Evolutionary conservation across 345 rosid genomes (phyloP).

Genomic region (Pistacia vera): DNA sequence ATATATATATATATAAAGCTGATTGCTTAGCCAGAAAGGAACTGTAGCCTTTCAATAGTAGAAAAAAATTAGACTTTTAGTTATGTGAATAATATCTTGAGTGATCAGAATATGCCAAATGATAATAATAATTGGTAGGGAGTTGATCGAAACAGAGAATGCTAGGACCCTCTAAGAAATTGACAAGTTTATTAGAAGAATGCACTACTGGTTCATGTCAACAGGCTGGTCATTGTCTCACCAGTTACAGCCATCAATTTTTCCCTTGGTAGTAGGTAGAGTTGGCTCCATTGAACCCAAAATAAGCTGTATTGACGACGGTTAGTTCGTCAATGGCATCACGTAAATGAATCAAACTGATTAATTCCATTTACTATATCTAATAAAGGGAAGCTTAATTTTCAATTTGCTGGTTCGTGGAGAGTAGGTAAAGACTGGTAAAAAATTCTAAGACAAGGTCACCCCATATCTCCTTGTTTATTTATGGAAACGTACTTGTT

Average conservation of each 20-base stretch:
- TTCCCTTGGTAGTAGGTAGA: conserved; percentile 3
- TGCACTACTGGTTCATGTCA: neutral
- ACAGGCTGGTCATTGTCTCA: conserved; percentile 14
- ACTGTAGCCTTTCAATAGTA: neutral
- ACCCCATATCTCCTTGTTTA: neutral
- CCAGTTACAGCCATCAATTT: neutral
- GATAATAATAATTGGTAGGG: neutral
- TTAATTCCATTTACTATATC: neutral
- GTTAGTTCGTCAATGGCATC: neutral
- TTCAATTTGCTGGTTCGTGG: neutral
- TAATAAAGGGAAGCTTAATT: neutral
- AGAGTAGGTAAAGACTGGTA: conserved; percentile 9
- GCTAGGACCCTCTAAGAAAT: neutral
- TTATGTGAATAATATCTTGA: neutral
- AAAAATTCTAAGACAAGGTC: neutral
- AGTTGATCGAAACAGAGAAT: neutral
- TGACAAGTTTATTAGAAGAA: neutral
- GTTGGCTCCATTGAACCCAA: conserved; percentile 2
- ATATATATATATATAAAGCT: neutral
- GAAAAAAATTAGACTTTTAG: neutral
- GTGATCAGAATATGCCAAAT: neutral
- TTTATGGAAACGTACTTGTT: neutral
- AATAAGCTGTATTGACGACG: neutral
- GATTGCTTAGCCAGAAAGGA: neutral
- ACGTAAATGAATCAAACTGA: neutral